Conservation (phyloP, 768 basidiomycete species). For the Russula vinacea region DNA sequence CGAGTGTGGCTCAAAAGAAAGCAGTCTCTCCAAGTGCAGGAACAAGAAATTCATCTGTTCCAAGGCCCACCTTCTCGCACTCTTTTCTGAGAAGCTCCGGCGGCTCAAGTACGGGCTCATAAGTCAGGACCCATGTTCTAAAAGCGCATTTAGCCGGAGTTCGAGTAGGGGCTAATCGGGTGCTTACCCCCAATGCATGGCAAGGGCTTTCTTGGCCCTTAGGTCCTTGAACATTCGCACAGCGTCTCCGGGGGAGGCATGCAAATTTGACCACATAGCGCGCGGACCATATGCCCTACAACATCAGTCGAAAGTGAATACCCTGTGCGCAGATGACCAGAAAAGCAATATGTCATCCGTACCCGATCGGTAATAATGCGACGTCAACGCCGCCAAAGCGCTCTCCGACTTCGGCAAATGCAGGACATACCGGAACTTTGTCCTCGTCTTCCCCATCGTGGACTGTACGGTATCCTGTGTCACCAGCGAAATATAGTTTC, state of each 20-base stretch:
- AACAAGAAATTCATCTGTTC: conserved; percentile 51
- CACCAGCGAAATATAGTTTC: conserved; percentile 65
- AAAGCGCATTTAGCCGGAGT: neutral
- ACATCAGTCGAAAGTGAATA: conserved; percentile 28
- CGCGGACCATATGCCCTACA: conserved; percentile 59
- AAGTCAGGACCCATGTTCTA: conserved; percentile 54
- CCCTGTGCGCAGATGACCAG: neutral
- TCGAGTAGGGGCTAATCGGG: neutral
- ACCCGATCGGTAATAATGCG: conserved; percentile 70
- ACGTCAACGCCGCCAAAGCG: conserved; percentile 62
- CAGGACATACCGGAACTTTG: conserved; percentile 61
- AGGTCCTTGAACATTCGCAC: conserved; percentile 66
- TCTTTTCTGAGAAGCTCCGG: conserved; percentile 53
- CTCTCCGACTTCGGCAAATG: conserved; percentile 68
- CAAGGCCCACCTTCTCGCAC: conserved; percentile 48
- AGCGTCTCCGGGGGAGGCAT: conserved; percentile 65
- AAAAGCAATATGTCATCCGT: conserved; percentile 27
- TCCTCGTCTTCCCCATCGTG: conserved; percentile 47
- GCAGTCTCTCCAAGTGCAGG: conserved; percentile 62
- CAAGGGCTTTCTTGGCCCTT: conserved; percentile 55
- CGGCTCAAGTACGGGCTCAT: conserved; percentile 59
- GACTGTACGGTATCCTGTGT: conserved; percentile 60
- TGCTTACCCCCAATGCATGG: conserved; percentile 68
- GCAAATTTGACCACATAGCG: conserved; percentile 55
- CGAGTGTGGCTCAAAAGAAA: conserved; percentile 26